A percentile compares a stretch with the other conserved stretches of the same genome.
Evolutionary conservation across 495 filamentous ascomycete species (phyloP).

Genomic region (Penicillium daleae): DNA sequence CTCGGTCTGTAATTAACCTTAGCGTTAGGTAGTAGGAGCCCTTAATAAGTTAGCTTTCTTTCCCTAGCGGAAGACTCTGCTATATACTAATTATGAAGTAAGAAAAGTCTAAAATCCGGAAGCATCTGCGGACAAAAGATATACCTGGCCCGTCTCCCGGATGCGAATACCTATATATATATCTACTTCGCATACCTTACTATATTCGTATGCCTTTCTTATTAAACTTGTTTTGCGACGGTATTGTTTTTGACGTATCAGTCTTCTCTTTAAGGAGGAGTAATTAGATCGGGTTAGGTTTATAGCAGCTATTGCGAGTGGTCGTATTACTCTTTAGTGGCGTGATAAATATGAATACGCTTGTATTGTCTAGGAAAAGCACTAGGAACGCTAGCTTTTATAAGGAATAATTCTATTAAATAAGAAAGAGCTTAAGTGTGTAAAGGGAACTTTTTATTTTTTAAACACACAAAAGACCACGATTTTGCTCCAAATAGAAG

Average conservation of each 20-base stretch:
- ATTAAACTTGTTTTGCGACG: constrained; percentile 8
- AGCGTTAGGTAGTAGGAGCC: constrained; percentile 16
- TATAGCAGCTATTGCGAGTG: constrained; percentile 9
- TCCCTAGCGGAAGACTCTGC: constrained; percentile 2
- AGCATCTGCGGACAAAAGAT: constrained; percentile 19
- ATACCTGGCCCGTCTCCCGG: constrained; percentile 15
- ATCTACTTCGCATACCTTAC: constrained; percentile 20
- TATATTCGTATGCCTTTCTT: constrained; percentile 11
- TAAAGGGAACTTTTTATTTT: not conserved
- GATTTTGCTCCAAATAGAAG: not conserved
- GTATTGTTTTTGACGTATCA: constrained; percentile 8
- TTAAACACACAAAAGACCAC: not conserved
- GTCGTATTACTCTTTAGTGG: not conserved
- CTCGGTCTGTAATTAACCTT: constrained; percentile 12
- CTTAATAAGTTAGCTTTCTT: constrained; percentile 11
- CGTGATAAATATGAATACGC: not conserved
- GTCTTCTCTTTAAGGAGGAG: constrained; percentile 8
- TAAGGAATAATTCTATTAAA: not conserved
- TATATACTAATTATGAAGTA: constrained; percentile 24
- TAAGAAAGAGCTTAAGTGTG: not conserved
- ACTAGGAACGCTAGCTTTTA: not conserved
- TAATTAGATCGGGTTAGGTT: not conserved
- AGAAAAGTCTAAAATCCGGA: constrained; percentile 30
- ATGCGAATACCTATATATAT: constrained; percentile 26
- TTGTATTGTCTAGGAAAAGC: too few species aligned